Percentiles rank a stretch among this genome's conserved stretches.
These are phyloP conservation scores for Stephania japonica DNA, from an alignment of 164 flowering plant species.

Conservation along the genomic window DNA sequence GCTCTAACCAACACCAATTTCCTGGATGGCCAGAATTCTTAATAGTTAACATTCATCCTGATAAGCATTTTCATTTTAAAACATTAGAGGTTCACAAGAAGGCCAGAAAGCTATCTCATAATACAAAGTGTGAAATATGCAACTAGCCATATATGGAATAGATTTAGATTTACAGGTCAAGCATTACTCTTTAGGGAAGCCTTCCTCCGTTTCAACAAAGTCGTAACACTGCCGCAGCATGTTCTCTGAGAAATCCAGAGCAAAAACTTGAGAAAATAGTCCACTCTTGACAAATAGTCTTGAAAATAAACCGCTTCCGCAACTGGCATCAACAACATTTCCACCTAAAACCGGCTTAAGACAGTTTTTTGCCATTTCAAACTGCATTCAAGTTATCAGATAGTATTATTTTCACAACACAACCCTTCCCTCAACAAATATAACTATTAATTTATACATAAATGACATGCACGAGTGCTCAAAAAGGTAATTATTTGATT, in stretches of 20 bases:
- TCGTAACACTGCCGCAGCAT: conserved; percentile 72
- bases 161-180: neutral
- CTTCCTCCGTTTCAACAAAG: conserved; percentile 56
- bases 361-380: conserved; percentile 72
- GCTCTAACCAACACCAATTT: conserved; percentile 71
- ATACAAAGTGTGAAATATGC: neutral
- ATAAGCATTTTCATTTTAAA: neutral
- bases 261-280: conserved; percentile 72
- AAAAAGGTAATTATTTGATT: neutral
- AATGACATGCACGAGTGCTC: neutral
- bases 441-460: neutral
- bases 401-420: neutral
- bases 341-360: conserved; percentile 79
- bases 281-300: conserved; percentile 78
- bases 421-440: neutral
- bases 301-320: conserved; percentile 85
- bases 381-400: conserved; percentile 45
- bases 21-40: conserved; percentile 33
- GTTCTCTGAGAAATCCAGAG: conserved; percentile 83
- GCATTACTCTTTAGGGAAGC: conserved; percentile 62
- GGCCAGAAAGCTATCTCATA: neutral
- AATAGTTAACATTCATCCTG: neutral
- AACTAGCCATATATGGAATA: neutral
- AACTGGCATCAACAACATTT: conserved; percentile 84
- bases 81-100: neutral